These are phyloP conservation scores for Hypoxylon sp. DNA, from an alignment of 2,329 filamentous ascomycete species.

Conservation along the genomic window DNA sequence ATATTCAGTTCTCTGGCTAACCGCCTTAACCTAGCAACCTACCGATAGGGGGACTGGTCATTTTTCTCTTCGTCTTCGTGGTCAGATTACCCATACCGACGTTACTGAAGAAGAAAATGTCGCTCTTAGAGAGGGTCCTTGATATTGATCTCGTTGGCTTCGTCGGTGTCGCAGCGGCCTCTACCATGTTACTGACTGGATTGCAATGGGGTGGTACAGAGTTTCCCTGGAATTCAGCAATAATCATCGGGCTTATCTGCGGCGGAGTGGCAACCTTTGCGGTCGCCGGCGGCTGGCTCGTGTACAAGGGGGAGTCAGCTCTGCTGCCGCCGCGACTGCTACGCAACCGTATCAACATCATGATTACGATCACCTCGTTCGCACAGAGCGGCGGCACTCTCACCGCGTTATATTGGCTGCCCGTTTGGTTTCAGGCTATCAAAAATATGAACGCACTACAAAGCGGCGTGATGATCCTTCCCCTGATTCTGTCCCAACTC, in stretches of 20 bases:
- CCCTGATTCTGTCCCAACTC: slow-evolving; percentile 45
- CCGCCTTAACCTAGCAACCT: slow-evolving; percentile 35
- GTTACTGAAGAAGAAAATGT: slow-evolving; percentile 21
- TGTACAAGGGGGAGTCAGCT: slow-evolving; percentile 55
- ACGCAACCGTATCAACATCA: slow-evolving; percentile 36
- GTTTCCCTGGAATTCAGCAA: slow-evolving; percentile 53
- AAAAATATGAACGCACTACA: slow-evolving; percentile 33
- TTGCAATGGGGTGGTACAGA: slow-evolving; percentile 58
- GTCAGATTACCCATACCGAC: slow-evolving; percentile 35
- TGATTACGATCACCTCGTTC: slow-evolving; percentile 42
- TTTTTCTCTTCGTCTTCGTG: slow-evolving; percentile 38
- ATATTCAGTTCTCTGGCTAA: not conserved
- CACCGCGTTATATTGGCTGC: slow-evolving; percentile 43
- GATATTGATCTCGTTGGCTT: slow-evolving; percentile 50
- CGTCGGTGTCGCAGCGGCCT: slow-evolving; percentile 46
- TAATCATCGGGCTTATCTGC: slow-evolving; percentile 55
- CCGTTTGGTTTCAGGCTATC: slow-evolving; percentile 49
- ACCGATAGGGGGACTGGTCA: slow-evolving; percentile 39
- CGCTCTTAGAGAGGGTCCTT: slow-evolving; percentile 30
- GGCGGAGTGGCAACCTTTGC: slow-evolving; percentile 48
- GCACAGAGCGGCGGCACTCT: slow-evolving; percentile 41
- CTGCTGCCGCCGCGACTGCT: slow-evolving; percentile 49
- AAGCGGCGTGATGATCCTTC: slow-evolving; percentile 46
- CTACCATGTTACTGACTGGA: slow-evolving; percentile 60
- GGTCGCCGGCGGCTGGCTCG: slow-evolving; percentile 52